Percentiles rank a stretch among this genome's conserved stretches.
Evolutionary conservation across 495 filamentous ascomycete genomes (phyloP).

Genomic region (Neurospora sp.): DNA sequence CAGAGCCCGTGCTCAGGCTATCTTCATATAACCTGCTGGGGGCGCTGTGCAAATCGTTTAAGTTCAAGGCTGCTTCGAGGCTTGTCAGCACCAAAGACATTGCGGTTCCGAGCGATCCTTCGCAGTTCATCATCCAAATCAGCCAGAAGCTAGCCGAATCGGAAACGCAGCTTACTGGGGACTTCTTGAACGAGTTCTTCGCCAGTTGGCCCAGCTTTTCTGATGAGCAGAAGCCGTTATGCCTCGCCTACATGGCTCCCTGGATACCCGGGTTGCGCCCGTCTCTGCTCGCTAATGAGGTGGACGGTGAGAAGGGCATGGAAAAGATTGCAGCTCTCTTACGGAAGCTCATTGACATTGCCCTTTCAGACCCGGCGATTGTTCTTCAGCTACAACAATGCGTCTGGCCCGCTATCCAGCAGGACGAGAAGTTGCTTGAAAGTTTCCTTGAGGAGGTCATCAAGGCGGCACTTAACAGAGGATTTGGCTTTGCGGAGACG

Average conservation of each 20-base stretch:
- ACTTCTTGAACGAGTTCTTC: constrained; percentile 60
- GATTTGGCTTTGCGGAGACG: constrained; percentile 45
- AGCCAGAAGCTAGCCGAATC: constrained; percentile 49
- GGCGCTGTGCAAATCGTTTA: constrained; percentile 53
- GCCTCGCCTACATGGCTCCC: constrained; percentile 56
- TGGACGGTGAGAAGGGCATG: constrained; percentile 49
- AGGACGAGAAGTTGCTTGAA: constrained; percentile 51
- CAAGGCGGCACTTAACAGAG: constrained; percentile 46
- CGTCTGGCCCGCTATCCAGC: constrained; percentile 50
- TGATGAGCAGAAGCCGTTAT: constrained; percentile 50
- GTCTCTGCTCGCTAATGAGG: constrained; percentile 43
- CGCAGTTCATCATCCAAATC: constrained; percentile 52
- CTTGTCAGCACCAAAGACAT: constrained; percentile 50
- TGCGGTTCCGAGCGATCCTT: constrained; percentile 48
- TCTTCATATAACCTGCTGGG: constrained; percentile 55
- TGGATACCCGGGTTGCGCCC: constrained; percentile 51
- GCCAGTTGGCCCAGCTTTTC: constrained; percentile 58
- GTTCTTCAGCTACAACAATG: constrained; percentile 48
- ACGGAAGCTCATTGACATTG: constrained; percentile 52
- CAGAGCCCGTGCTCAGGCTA: constrained; percentile 45
- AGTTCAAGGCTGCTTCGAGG: constrained; percentile 48
- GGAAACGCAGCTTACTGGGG: constrained; percentile 54
- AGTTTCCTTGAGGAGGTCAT: constrained; percentile 55
- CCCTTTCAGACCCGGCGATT: constrained; percentile 45
- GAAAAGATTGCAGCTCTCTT: constrained; percentile 52